Evolutionary conservation across 2,329 filamentous ascomycete species (phyloP), one percentile per base, ranked within the genome.

Genomic region (Colletotrichum shisoi): DNA sequence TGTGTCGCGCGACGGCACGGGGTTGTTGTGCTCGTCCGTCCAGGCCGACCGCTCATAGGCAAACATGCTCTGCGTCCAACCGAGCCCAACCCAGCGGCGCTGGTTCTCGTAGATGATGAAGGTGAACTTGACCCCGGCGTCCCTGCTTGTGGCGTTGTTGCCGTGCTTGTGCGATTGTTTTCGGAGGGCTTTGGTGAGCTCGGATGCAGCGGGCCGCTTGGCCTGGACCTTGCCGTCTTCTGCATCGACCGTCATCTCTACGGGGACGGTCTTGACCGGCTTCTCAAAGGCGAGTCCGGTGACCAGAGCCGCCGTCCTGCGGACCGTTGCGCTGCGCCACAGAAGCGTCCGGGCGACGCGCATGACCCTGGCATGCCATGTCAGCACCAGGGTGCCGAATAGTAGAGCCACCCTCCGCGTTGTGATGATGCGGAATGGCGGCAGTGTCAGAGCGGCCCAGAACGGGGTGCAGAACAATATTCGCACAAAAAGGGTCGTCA

Each of bases 41-140:
- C 95, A 99, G 0, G 94, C 85, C 1, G 90, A 86, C 48, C 95
- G 86, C 76, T 99, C 95, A 73, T 97, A 96, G 0, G 93, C 89
- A 71, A 99, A 93, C 69, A 99, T 82, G 45, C 90, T 96, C 2
- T 90, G 90, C 0, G 95, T 98, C 94, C 95, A 99, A 0, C 95
- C 95, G 13, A 99, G 85, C 1, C 94, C 94, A 4, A 99, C 81
- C 95, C 95, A 99, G 59, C 95, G 87, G 48, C 95, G 87, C 78
- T 99, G 95, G 73, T 99, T 99, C 77, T 99, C 95, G 74, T 94
- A 98, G 2, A 99, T 84, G 54, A 95, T 94, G 70, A 99, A 99
- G 0, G 95, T 99, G 74, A 99, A 99, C 51, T 93, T 91, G 15
- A 99, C 92, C 1, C 94, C 93, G 0, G 93, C 87, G 4, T 91